Conservation (phyloP, 345 rosid species). For the Barbarea vulgaris region DNA sequence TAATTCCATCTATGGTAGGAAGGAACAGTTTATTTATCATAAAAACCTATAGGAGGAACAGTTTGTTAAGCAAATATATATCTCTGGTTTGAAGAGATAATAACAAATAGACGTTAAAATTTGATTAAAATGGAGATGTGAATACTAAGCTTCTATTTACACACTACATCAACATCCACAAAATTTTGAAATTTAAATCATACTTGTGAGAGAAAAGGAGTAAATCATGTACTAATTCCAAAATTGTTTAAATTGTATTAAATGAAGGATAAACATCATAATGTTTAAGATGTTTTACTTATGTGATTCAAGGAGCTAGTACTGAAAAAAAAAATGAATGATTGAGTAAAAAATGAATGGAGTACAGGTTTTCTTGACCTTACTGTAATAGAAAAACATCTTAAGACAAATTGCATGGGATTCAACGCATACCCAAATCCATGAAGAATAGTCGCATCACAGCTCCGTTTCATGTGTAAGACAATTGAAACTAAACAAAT, state of each 20-base stretch:
- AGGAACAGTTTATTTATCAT: not conserved
- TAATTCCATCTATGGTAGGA: not conserved
- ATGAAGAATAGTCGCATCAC: conserved; percentile 33
- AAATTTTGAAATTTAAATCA: not conserved
- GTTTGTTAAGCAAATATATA: no score
- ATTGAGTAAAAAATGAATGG: not conserved
- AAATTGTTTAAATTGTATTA: not conserved
- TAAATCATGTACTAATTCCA: not conserved
- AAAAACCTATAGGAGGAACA: not conserved
- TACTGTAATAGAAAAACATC: not conserved
- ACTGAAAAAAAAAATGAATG: not conserved
- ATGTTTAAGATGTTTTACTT: no score
- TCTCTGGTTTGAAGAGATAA: no score
- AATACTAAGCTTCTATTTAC: not conserved
- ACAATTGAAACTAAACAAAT: conserved; percentile 33
- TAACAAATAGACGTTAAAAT: no score
- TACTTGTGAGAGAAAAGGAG: not conserved
- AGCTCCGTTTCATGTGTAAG: conserved; percentile 17
- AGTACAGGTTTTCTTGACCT: not conserved
- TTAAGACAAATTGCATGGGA: conserved; percentile 13
- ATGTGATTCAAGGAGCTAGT: not conserved
- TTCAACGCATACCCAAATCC: conserved; percentile 29
- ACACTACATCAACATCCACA: not conserved
- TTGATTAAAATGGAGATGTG: not conserved
- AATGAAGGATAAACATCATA: not conserved